Conservation (phyloP, 306 rosid species). For the Neltuma alba region DNA sequence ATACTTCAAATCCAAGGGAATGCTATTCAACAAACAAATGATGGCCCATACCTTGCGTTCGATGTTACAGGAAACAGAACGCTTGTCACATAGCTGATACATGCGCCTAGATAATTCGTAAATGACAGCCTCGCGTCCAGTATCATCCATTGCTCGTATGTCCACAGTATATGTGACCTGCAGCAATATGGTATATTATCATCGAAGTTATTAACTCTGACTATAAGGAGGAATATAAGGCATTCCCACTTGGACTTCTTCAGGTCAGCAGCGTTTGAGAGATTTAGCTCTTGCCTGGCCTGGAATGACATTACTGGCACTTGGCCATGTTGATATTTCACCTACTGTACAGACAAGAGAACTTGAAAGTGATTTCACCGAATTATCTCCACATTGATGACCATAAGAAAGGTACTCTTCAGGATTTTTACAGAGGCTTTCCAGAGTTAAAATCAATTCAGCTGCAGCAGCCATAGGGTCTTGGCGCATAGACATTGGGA, state of each 20-base stretch:
- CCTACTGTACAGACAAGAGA: conserved; percentile 98
- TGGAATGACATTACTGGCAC: conserved; percentile 98
- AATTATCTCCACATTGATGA: conserved; percentile 62
- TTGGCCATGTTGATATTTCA: conserved; percentile 98
- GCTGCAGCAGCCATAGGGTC: conserved; percentile 94
- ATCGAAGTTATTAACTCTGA: neutral
- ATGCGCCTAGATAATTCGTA: conserved; percentile 71
- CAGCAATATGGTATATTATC: conserved; percentile 32
- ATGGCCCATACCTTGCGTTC: conserved; percentile 71
- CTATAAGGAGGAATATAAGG: conserved; percentile 9
- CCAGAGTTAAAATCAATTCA: conserved; percentile 73
- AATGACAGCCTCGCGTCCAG: conserved; percentile 84
- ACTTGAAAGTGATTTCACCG: conserved; percentile 71
- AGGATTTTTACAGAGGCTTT: conserved; percentile 84
- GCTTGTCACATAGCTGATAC: conserved; percentile 78
- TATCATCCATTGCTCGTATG: conserved; percentile 82
- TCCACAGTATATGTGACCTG: conserved; percentile 93
- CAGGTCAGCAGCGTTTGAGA: conserved; percentile 29
- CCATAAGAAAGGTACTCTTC: conserved; percentile 69
- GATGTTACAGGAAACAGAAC: conserved; percentile 80
- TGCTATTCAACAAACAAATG: neutral
- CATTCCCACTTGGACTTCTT: conserved; percentile 29
- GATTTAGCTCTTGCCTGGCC: conserved; percentile 84
- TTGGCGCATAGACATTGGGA: conserved; percentile 94
- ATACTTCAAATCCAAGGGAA: neutral